Evolutionary conservation across 1,284 basidiomycete genomes (phyloP).

Genomic region (Malassezia japonica): DNA sequence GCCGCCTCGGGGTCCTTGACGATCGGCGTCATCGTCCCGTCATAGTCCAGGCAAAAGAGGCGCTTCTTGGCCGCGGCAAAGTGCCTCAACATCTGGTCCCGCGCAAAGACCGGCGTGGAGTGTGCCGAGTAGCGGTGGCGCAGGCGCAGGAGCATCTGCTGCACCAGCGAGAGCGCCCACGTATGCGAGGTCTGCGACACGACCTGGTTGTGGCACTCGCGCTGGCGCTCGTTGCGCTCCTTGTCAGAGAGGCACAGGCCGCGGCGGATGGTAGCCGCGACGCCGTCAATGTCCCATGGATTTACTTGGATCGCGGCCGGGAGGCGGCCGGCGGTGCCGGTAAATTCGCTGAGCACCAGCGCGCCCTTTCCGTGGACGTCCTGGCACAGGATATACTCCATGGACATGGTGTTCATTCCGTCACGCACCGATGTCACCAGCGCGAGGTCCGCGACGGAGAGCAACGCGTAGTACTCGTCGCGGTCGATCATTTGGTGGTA

Average conservation of each 20-base stretch:
- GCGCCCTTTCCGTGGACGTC: slow-evolving; percentile 64
- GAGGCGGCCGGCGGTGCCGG: slow-evolving; percentile 87
- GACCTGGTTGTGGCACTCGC: slow-evolving; percentile 61
- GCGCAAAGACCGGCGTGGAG: slow-evolving; percentile 74
- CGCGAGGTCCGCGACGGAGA: slow-evolving; percentile 85
- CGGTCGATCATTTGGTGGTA: slow-evolving; percentile 90
- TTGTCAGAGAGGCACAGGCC: slow-evolving; percentile 69
- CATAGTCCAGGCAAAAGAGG: slow-evolving; percentile 90
- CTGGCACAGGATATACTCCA: slow-evolving; percentile 94
- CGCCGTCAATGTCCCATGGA: slow-evolving; percentile 75
- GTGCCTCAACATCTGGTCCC: slow-evolving; percentile 56
- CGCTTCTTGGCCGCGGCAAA: slow-evolving; percentile 70
- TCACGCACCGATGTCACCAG: slow-evolving; percentile 92
- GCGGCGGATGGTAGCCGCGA: slow-evolving; percentile 84
- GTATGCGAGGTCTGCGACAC: slow-evolving; percentile 88
- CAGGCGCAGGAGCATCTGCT: slow-evolving; percentile 75
- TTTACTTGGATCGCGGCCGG: slow-evolving; percentile 61
- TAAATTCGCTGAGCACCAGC: slow-evolving; percentile 89
- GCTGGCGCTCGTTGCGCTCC: slow-evolving; percentile 72
- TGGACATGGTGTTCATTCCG: slow-evolving; percentile 94
- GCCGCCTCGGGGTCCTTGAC: slow-evolving; percentile 87
- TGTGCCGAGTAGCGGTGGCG: slow-evolving; percentile 71
- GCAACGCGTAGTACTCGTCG: slow-evolving; percentile 95
- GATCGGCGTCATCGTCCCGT: slow-evolving; percentile 92
- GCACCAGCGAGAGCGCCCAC: slow-evolving; percentile 85